Evolutionary conservation across 139 green algal genomes (phyloP), one percentile per base, ranked within the genome.

Genomic region (Diplosphaera chodatii): DNA sequence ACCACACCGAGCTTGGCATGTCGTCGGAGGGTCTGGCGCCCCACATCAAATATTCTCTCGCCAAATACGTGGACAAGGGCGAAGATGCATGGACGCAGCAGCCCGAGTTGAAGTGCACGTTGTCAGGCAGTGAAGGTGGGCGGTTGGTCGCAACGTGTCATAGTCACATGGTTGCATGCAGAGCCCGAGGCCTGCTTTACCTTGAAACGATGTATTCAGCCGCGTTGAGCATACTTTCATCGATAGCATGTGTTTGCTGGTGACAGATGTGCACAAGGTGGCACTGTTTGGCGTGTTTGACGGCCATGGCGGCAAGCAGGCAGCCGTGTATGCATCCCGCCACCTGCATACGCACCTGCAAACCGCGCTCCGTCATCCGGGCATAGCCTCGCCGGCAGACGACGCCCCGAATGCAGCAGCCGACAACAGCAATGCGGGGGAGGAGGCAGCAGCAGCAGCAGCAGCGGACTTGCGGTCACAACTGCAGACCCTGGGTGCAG

Each of bases 201-300:
- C n/a, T n/a, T n/a, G n/a, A n/a, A n/a, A n/a, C n/a, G n/a, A n/a
- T n/a, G n/a, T n/a, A n/a, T n/a, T n/a, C n/a, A n/a, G n/a, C n/a
- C n/a, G n/a, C n/a, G n/a, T n/a, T n/a, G n/a, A n/a, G n/a, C n/a
- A n/a, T n/a, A n/a, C n/a, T n/a, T n/a, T n/a, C n/a, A n/a, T n/a
- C n/a, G n/a, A n/a, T n/a, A n/a, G n/a, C n/a, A n/a, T n/a, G n/a
- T n/a, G n/a, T n/a, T n/a, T n/a, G n/a, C n/a, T n/a, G n/a, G n/a
- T n/a, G n/a, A n/a, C 66, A 74, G 65, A 32, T 29, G 15, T 32
- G 29, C 32, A 48, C 13, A 56, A 33, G 55, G 78, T 84, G 15
- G 48, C 69, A 2, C 78, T 73, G 0, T 89, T 77, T 71, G 86
- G 80, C 32, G 63, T 91, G 3, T 90, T 91, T 74, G 86, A 91